A percentile compares a stretch with the other conserved stretches of the same genome.
Evolutionary conservation across 164 flowering plant species (phyloP).

Genomic region (Litsea cubeba): DNA sequence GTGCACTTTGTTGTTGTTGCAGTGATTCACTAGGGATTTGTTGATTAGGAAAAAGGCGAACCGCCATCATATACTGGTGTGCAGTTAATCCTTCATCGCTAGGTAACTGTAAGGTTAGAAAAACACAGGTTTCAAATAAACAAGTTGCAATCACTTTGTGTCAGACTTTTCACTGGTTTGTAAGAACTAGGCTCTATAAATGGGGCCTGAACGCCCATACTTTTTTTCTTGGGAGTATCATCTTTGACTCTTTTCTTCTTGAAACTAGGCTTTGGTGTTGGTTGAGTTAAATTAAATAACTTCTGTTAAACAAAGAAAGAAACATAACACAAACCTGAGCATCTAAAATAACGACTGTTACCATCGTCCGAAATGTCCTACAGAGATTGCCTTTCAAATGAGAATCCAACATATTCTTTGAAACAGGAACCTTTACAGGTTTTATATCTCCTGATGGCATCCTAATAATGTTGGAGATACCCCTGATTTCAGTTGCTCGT

Average conservation of each 20-base stretch:
- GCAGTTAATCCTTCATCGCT: conserved; percentile 44
- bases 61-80: conserved; percentile 52
- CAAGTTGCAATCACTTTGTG: not conserved
- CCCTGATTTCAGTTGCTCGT: conserved; percentile 54
- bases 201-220: too few relatives aligned
- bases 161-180: not conserved
- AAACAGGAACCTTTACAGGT: conserved; percentile 78
- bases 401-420: conserved; percentile 73
- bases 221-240: too few relatives aligned
- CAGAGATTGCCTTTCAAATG: conserved; percentile 54
- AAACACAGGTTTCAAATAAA: not conserved
- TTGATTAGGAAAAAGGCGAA: conserved; percentile 46
- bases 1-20: conserved; percentile 70
- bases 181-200: too few relatives aligned
- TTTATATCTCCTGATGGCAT: conserved; percentile 85
- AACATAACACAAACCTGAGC: conserved; percentile 55
- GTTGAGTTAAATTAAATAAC: not conserved
- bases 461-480: conserved; percentile 45
- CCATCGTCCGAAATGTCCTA: conserved; percentile 43
- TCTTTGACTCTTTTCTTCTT: too few relatives aligned
- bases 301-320: not conserved
- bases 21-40: conserved; percentile 24
- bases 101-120: conserved; percentile 47
- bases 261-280: not conserved
- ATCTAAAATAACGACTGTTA: conserved; percentile 59